phyloP scores from a whole-genome alignment of 1,139 yeast species.

The Debaryomycetaceae sp. region DNA sequence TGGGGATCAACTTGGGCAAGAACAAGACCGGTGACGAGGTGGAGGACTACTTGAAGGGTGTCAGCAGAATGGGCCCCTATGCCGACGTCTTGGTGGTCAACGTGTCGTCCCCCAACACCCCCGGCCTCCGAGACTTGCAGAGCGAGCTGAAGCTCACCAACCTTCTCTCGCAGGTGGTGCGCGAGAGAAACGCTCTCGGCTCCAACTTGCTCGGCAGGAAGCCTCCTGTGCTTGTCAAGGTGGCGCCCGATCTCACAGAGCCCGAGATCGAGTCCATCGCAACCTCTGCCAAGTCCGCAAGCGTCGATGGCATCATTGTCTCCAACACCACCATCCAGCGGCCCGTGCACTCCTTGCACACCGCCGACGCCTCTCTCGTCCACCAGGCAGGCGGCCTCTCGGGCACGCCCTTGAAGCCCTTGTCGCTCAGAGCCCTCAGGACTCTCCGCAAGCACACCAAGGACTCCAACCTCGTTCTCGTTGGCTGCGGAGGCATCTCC shows the following conservation, averaged over 20 bases:
- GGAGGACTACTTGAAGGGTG: slow-evolving; percentile 81
- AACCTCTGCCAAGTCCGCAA: slow-evolving; percentile 67
- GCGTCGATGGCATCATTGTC: slow-evolving; percentile 87
- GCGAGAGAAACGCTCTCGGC: slow-evolving; percentile 50
- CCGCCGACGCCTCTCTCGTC: slow-evolving; percentile 40
- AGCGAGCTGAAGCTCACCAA: slow-evolving; percentile 67
- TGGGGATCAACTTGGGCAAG: slow-evolving; percentile 87
- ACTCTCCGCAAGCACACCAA: slow-evolving; percentile 73
- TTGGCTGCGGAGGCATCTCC: slow-evolving; percentile 94
- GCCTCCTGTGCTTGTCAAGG: slow-evolving; percentile 83
- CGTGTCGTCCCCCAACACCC: slow-evolving; percentile 96
- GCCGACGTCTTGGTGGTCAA: slow-evolving; percentile 90
- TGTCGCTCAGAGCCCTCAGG: slow-evolving; percentile 66
- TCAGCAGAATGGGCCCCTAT: slow-evolving; percentile 69
- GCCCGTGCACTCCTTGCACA: slow-evolving; percentile 50
- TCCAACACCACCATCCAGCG: slow-evolving; percentile 90
- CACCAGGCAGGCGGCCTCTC: slow-evolving; percentile 83
- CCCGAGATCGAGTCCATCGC: slow-evolving; percentile 84
- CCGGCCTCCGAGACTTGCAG: slow-evolving; percentile 88
- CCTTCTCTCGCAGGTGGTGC: slow-evolving; percentile 61
- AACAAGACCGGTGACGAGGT: slow-evolving; percentile 90
- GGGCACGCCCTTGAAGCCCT: slow-evolving; percentile 87
- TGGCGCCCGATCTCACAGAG: slow-evolving; percentile 89
- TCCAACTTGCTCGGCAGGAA: slow-evolving; percentile 38
- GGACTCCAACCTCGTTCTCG: slow-evolving; percentile 63